phyloP scores from a whole-genome alignment of 2,329 filamentous ascomycete species.

The Stagonosporopsis cucurbitacearum region DNA sequence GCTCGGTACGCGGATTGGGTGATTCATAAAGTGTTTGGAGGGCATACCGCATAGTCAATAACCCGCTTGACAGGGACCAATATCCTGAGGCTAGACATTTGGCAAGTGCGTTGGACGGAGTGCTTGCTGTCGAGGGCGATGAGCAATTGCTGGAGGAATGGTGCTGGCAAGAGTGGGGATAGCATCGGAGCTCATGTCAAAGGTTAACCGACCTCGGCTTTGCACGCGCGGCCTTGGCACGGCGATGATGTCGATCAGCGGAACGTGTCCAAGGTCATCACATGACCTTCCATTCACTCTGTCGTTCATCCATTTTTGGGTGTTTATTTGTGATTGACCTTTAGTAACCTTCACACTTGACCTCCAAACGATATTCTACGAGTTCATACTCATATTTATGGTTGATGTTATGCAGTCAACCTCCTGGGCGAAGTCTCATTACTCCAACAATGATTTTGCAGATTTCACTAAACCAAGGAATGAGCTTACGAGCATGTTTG shows the following conservation, averaged over 20 bases:
- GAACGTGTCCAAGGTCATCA: background rate
- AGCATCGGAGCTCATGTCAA: conserved; percentile 25
- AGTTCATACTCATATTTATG: too few relatives aligned
- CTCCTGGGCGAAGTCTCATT: too few relatives aligned
- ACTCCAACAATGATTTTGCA: too few relatives aligned
- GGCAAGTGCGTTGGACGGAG: conserved; percentile 2
- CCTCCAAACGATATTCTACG: too few relatives aligned
- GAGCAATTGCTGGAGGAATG: conserved; percentile 16
- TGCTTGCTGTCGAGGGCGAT: conserved; percentile 8
- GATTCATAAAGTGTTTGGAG: background rate
- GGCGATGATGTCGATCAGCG: conserved; percentile 4
- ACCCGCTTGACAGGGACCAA: conserved; percentile 64
- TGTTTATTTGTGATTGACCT: too few relatives aligned
- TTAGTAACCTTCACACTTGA: too few relatives aligned
- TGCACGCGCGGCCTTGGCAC: conserved; percentile 23
- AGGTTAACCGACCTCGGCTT: conserved; percentile 27
- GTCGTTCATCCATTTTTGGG: too few relatives aligned
- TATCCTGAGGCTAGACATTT: conserved; percentile 59
- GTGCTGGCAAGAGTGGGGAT: conserved; percentile 26
- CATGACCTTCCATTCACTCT: background rate
- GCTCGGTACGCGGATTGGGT: background rate
- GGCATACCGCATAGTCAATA: conserved; percentile 63
- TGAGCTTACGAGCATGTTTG: too few relatives aligned
- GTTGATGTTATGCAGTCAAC: too few relatives aligned
- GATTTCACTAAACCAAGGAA: too few relatives aligned